Base-by-base conservation (phyloP, 2,329 filamentous ascomycete genomes). In the Calonectria hawksworthii region DNA sequence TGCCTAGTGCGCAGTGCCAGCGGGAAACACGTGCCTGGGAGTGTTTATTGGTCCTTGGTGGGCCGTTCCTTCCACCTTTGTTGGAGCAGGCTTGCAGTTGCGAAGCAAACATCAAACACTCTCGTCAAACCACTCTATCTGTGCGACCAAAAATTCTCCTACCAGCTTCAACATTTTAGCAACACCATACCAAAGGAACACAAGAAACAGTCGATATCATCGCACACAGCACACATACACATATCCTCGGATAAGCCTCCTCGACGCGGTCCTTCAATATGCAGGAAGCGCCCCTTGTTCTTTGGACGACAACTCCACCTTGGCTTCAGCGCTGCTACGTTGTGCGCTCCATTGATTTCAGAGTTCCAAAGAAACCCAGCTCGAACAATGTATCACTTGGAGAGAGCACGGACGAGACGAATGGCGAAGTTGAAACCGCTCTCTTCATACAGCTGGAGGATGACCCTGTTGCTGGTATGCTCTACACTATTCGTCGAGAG, bases 281-380 rank as follows among this genome's bases (percentile, higher is more conserved):
- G 56, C 13, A 59, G 21, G 32, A 59, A 11, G 16, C 54, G 6
- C 8, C 41, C 10, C 51, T 52, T 5, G 18, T 50, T 16, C 14
- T 47, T 1, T 41, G 65, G 26, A 61, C 21, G 9, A 69, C 70
- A 1, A 64, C 61, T 14, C 72, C 72, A 10, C 74, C 79, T 23
- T 80, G 79, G 79, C 61, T 70, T 32, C 56, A 21, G 21, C 71
- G 74, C 21, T 70, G 67, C 21, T 66, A 78, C 38, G 34, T 72
- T 23, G 75, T 80, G 10, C 64, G 67, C 13, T 63, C 75, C 11
- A 32, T 80, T 34, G 77, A 80, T 67, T 78, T 79, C n/a, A 72
- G 14, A 52, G 51, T 54, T 9, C 21, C 13, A 5, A 11, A 36
- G 44, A n/a, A 51, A 18, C 7, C 11, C 1, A n/a, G 16, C 2